A percentile compares a stretch with the other conserved stretches of the same genome.
Conservation (phyloP, 495 filamentous ascomycete genomes). For the Immersiella caudata region DNA sequence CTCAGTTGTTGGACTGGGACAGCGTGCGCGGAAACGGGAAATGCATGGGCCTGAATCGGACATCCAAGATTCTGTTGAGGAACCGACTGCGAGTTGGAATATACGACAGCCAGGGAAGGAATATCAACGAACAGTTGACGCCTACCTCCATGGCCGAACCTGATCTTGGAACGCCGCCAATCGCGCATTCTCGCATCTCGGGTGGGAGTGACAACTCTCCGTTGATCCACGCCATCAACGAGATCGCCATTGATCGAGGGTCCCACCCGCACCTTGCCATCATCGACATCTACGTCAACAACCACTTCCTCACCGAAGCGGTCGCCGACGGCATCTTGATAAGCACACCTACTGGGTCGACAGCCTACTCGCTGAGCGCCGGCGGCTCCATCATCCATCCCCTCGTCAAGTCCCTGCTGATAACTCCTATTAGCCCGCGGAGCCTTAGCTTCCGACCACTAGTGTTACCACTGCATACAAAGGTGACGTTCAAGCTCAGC, state of each 20-base stretch:
- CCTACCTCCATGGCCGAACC: slow-evolving; percentile 49
- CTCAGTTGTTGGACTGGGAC: slow-evolving; percentile 57
- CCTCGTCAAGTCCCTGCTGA: slow-evolving; percentile 78
- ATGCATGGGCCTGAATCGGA: slow-evolving; percentile 73
- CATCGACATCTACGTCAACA: slow-evolving; percentile 83
- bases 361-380: slow-evolving; percentile 88
- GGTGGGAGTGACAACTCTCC: slow-evolving; percentile 27
- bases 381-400: slow-evolving; percentile 97
- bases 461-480: slow-evolving; percentile 84
- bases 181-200: background rate
- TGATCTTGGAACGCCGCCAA: slow-evolving; percentile 31
- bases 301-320: slow-evolving; percentile 84
- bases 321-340: slow-evolving; percentile 96
- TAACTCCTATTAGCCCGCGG: slow-evolving; percentile 93
- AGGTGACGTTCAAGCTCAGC: slow-evolving; percentile 79
- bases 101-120: slow-evolving; percentile 63
- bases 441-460: slow-evolving; percentile 90
- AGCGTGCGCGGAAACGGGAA: slow-evolving; percentile 79
- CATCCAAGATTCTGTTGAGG: slow-evolving; percentile 78
- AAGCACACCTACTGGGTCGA: slow-evolving; percentile 90
- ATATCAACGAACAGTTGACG: slow-evolving; percentile 52
- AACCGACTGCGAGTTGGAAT: slow-evolving; percentile 83
- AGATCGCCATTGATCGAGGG: slow-evolving; percentile 90
- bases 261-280: slow-evolving; percentile 86
- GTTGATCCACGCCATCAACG: slow-evolving; percentile 87